Conservation (phyloP, 352 stramenopile species). For the Pythium dissimile region DNA sequence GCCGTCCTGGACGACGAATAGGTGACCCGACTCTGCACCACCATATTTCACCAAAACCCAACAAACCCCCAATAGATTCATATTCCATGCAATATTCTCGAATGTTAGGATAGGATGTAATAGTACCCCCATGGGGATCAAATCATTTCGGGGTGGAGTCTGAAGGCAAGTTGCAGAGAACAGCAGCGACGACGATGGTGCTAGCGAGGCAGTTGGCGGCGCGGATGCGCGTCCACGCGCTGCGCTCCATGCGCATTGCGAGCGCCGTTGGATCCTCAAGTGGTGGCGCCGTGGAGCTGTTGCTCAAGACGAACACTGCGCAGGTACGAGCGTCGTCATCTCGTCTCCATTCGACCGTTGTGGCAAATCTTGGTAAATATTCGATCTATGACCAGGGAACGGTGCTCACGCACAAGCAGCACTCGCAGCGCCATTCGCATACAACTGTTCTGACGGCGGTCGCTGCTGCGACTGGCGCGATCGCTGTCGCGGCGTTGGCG, state of each 20-base stretch:
- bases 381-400: neutral
- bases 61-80: too few species aligned
- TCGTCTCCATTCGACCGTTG: too few species aligned
- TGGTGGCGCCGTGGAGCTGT: neutral
- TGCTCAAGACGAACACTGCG: neutral
- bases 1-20: constrained; percentile 10
- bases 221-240: neutral
- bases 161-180: constrained; percentile 5
- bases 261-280: neutral
- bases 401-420: neutral
- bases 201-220: neutral
- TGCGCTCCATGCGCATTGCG: neutral
- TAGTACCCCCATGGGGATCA: neutral
- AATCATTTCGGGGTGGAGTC: neutral
- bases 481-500: neutral
- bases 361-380: neutral
- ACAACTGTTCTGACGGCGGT: neutral
- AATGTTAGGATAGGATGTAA: neutral
- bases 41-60: too few species aligned
- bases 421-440: neutral
- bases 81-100: neutral
- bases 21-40: too few species aligned
- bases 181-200: constrained; percentile 4
- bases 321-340: neutral
- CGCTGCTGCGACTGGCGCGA: constrained; percentile 1